Evolutionary conservation across 2,329 filamentous ascomycete genomes (phyloP).

Genomic region (Xylaria arbuscula): DNA sequence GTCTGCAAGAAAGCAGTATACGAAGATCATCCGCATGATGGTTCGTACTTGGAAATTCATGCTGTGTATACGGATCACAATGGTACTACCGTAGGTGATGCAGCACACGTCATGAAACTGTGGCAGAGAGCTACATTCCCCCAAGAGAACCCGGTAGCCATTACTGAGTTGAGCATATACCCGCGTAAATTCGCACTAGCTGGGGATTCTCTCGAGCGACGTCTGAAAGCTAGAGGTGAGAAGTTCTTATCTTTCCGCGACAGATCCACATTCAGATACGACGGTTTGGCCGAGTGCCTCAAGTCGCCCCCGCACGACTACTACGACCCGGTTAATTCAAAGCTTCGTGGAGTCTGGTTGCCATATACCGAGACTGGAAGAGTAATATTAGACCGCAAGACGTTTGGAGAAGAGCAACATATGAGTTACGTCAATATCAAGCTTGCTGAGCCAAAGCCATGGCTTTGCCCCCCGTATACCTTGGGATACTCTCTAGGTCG

Average conservation of each 20-base stretch:
- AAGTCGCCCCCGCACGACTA: slow-evolving; percentile 42
- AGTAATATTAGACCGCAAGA: slow-evolving; percentile 48
- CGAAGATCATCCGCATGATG: slow-evolving; percentile 35
- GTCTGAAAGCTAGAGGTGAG: slow-evolving; percentile 41
- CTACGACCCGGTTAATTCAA: slow-evolving; percentile 37
- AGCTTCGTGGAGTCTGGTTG: slow-evolving; percentile 46
- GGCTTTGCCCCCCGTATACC: slow-evolving; percentile 47
- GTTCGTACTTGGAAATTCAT: slow-evolving; percentile 46
- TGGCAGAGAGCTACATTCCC: slow-evolving; percentile 43
- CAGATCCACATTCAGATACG: slow-evolving; percentile 40
- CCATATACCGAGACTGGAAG: slow-evolving; percentile 47
- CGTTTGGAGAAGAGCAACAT: slow-evolving; percentile 45
- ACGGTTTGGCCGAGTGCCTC: slow-evolving; percentile 45
- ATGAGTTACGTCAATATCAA: slow-evolving; percentile 35
- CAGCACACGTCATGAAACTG: slow-evolving; percentile 32
- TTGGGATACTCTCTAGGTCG: slow-evolving; percentile 45
- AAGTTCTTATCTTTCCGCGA: slow-evolving; percentile 43
- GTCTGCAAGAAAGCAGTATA: slow-evolving; percentile 45
- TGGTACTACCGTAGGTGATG: slow-evolving; percentile 40
- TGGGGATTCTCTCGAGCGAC: slow-evolving; percentile 41
- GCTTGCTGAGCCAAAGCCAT: slow-evolving; percentile 35
- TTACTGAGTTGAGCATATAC: slow-evolving; percentile 43
- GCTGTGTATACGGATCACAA: slow-evolving; percentile 45
- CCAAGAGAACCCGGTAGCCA: slow-evolving; percentile 42
- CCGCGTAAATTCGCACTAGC: slow-evolving; percentile 40